These are phyloP conservation scores for Pichia kluyveri DNA, from an alignment of 805 yeast species.

Conservation along the genomic window DNA sequence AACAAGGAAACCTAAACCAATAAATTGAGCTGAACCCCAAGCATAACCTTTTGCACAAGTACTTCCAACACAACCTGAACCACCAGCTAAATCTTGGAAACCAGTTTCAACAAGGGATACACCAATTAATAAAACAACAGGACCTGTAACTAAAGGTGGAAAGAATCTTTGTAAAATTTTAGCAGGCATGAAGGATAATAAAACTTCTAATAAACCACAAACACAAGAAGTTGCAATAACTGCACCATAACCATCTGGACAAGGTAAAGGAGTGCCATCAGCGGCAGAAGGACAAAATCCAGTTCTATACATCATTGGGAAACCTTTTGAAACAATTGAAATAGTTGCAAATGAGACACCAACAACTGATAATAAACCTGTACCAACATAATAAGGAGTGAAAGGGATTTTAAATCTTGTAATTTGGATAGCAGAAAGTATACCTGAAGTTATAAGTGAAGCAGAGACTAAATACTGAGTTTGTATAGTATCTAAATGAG, in stretches of 20 bases:
- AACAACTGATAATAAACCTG: slow-evolving; percentile 82
- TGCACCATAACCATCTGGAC: slow-evolving; percentile 90
- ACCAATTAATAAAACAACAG: slow-evolving; percentile 84
- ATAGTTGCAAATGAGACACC: slow-evolving; percentile 90
- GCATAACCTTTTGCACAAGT: slow-evolving; percentile 42
- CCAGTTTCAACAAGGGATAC: slow-evolving; percentile 60
- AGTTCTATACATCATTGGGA: slow-evolving; percentile 69
- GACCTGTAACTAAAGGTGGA: slow-evolving; percentile 91
- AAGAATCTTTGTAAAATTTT: slow-evolving; percentile 58
- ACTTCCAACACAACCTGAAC: slow-evolving; percentile 45
- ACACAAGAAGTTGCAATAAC: slow-evolving; percentile 71
- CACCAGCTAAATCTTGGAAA: slow-evolving; percentile 82
- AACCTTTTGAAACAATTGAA: slow-evolving; percentile 63
- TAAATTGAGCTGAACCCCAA: slow-evolving; percentile 83
- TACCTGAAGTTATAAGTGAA: slow-evolving; percentile 59
- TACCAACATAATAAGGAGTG: slow-evolving; percentile 74
- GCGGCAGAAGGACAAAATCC: slow-evolving; percentile 59
- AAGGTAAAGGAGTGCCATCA: slow-evolving; percentile 61
- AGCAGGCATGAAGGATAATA: slow-evolving; percentile 72
- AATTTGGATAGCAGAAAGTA: slow-evolving; percentile 67
- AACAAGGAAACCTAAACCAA: slow-evolving; percentile 84
- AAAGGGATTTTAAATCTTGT: slow-evolving; percentile 68
- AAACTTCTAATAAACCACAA: slow-evolving; percentile 68
- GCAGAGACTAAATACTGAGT: slow-evolving; percentile 65
- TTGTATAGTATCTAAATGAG: slow-evolving; percentile 41